Percentiles rank a stretch among this genome's conserved stretches.
These are phyloP conservation scores for Oemleria cerasiformis DNA, from an alignment of 306 rosid genomes.

Conservation along the genomic window DNA sequence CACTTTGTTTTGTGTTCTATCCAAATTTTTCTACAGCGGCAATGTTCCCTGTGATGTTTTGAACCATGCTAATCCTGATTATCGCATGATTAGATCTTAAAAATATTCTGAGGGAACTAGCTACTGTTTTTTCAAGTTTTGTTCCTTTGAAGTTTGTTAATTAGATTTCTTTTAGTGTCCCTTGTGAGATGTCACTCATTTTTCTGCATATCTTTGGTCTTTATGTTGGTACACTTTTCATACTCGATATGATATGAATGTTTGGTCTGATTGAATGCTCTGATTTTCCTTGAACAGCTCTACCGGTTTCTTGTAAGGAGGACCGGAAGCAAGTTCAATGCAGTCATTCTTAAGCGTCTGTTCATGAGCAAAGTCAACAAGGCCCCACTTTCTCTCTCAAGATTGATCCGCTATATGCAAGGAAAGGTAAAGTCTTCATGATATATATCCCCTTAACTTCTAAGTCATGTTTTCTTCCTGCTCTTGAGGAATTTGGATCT, in stretches of 20 bases:
- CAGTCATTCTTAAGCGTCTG: slow-evolving; percentile 59
- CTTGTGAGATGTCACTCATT: not conserved
- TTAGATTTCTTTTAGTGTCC: not conserved
- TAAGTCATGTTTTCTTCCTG: not conserved
- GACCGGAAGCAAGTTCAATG: slow-evolving; percentile 54
- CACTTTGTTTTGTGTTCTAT: not conserved
- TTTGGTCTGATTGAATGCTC: slow-evolving; percentile 17
- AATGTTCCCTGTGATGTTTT: slow-evolving; percentile 32
- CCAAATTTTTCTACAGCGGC: not conserved
- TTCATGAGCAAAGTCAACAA: slow-evolving; percentile 79
- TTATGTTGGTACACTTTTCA: not conserved
- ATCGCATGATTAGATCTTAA: slow-evolving; percentile 29
- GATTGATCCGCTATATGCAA: slow-evolving; percentile 52
- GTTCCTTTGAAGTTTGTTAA: not conserved
- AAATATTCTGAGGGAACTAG: slow-evolving; percentile 47
- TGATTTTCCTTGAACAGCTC: slow-evolving; percentile 40
- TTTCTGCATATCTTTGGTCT: not conserved
- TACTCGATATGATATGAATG: not conserved
- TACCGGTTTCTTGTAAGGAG: slow-evolving; percentile 83
- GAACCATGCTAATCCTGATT: slow-evolving; percentile 70
- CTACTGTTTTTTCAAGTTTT: not conserved
- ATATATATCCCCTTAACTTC: not conserved
- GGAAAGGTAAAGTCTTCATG: slow-evolving; percentile 28
- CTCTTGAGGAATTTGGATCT: not conserved
- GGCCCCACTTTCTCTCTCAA: slow-evolving; percentile 65